Percentiles rank a stretch among this genome's conserved stretches.
Evolutionary conservation across 2,329 filamentous ascomycete species (phyloP).

Genomic region (Colletotrichum sp.): DNA sequence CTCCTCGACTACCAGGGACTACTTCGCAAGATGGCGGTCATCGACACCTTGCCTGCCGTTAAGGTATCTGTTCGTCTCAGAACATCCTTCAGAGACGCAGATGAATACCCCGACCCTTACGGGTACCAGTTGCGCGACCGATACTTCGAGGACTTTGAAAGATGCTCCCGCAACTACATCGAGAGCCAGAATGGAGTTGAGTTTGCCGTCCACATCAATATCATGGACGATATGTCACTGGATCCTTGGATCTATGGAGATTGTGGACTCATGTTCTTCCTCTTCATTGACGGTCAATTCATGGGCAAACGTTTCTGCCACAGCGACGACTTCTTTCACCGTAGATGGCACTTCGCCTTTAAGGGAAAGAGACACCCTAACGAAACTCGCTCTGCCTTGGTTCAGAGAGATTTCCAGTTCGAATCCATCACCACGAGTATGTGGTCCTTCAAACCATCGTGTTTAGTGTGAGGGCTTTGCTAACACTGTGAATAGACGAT

Average conservation of each 20-base stretch:
- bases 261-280: constrained; percentile 18
- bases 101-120: constrained; percentile 3
- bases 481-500: constrained; percentile 18
- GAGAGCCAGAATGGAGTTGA: constrained; percentile 30
- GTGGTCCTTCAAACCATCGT: neutral
- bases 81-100: neutral
- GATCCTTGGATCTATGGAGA: constrained; percentile 29
- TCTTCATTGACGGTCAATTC: constrained; percentile 27
- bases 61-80: neutral
- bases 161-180: constrained; percentile 28
- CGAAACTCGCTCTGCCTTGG: constrained; percentile 5
- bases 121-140: neutral
- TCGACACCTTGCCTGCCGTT: constrained; percentile 1
- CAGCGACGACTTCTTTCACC: neutral
- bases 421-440: constrained; percentile 29
- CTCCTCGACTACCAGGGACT: neutral
- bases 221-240: constrained; percentile 18
- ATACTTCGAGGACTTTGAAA: constrained; percentile 3
- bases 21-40: constrained; percentile 1
- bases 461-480: neutral
- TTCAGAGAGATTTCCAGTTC: constrained; percentile 27
- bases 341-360: neutral
- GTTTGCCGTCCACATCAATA: constrained; percentile 25
- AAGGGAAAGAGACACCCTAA: neutral
- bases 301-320: constrained; percentile 16